A percentile compares a stretch with the other conserved stretches of the same genome.
phyloP scores from a whole-genome alignment of 1,139 yeast genomes.

The Pichia norvegensis region DNA sequence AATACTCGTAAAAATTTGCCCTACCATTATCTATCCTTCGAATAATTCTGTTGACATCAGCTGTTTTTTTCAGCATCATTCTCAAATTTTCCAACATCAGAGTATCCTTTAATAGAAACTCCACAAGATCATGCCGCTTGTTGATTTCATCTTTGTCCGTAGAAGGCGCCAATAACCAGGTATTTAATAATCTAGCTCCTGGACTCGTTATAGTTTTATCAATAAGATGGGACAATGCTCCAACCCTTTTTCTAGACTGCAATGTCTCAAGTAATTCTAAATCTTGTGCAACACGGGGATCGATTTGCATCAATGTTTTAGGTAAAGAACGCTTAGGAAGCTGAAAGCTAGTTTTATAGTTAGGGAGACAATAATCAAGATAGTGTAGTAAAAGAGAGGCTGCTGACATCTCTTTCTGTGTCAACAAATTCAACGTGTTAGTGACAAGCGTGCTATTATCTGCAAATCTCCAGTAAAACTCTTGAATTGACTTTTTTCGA shows the following conservation, averaged over 20 bases:
- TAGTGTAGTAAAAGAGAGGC: slow-evolving; percentile 50
- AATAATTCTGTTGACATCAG: slow-evolving; percentile 47
- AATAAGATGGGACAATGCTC: slow-evolving; percentile 63
- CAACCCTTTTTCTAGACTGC: slow-evolving; percentile 51
- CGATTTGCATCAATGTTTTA: slow-evolving; percentile 61
- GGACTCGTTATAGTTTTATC: slow-evolving; percentile 70
- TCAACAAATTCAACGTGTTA: slow-evolving; percentile 24
- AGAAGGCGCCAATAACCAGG: slow-evolving; percentile 82
- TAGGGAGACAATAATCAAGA: slow-evolving; percentile 51
- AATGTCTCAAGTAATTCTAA: slow-evolving; percentile 60
- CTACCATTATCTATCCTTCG: slow-evolving; percentile 35
- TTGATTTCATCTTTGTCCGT: slow-evolving; percentile 48
- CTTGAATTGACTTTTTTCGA: slow-evolving; percentile 23
- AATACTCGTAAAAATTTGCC: slow-evolving; percentile 25
- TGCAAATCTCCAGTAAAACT: slow-evolving; percentile 30
- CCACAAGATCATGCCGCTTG: slow-evolving; percentile 56
- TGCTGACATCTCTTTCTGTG: slow-evolving; percentile 43
- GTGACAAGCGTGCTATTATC: slow-evolving; percentile 22
- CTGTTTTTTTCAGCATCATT: slow-evolving; percentile 31
- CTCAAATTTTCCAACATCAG: slow-evolving; percentile 32
- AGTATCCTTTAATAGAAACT: slow-evolving; percentile 39
- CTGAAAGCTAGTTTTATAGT: slow-evolving; percentile 39
- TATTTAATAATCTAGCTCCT: slow-evolving; percentile 68
- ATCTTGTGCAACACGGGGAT: slow-evolving; percentile 73
- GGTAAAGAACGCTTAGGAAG: slow-evolving; percentile 45